Evolutionary conservation across 2,329 filamentous ascomycete genomes (phyloP).

Genomic region (Hirsutella minnesotensis): DNA sequence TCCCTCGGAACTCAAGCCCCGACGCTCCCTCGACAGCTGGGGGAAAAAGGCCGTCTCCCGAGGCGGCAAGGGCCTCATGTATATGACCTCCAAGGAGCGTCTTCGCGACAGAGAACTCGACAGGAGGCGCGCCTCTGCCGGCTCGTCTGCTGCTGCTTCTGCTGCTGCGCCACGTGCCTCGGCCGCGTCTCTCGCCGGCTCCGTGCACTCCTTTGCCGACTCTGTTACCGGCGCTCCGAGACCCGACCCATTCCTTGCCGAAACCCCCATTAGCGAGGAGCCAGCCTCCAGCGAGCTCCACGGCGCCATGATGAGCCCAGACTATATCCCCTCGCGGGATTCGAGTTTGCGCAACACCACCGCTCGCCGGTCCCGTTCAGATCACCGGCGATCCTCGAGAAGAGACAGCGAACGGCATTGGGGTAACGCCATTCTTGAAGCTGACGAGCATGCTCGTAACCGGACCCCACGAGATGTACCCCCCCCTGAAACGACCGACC

Average conservation of each 20-base stretch:
- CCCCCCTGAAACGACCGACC: neutral
- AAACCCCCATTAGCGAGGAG: constrained; percentile 46
- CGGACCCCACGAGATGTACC: constrained; percentile 1
- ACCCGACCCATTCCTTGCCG: constrained; percentile 37
- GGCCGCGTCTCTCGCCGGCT: neutral
- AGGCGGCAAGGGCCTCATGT: constrained; percentile 49
- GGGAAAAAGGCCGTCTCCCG: constrained; percentile 39
- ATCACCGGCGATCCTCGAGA: constrained; percentile 32
- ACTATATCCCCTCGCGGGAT: constrained; percentile 52
- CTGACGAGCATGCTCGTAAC: constrained; percentile 18
- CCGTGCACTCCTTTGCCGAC: neutral
- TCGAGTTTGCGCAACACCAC: constrained; percentile 54
- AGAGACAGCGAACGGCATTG: constrained; percentile 13
- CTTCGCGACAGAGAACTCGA: constrained; percentile 51
- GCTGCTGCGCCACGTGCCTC: constrained; percentile 19
- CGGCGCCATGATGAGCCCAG: constrained; percentile 22
- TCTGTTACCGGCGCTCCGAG: constrained; percentile 14
- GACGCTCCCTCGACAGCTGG: constrained; percentile 51
- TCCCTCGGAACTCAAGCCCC: constrained; percentile 35
- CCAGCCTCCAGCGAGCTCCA: constrained; percentile 18
- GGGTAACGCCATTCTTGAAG: constrained; percentile 31
- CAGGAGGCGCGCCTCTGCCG: constrained; percentile 36
- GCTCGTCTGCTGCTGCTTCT: constrained; percentile 22
- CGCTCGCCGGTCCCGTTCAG: constrained; percentile 38
- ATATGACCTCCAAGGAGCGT: constrained; percentile 61